Conservation (phyloP, 75 land plant genomes). For the Isoetes taiwanensis region DNA sequence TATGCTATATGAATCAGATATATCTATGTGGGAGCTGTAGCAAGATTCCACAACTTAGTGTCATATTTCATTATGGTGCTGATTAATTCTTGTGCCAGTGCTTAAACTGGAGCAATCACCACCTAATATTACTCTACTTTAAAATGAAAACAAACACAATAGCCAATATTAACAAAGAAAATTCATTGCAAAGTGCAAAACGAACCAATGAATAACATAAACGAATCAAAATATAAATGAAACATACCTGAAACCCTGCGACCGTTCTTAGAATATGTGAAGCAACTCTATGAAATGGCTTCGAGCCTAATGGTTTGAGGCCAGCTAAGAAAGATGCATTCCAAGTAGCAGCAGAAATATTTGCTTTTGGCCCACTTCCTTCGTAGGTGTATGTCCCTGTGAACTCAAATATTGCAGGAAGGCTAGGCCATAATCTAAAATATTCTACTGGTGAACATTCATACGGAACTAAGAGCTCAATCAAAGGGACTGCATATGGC, state of each 20-base stretch:
- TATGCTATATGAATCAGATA: no score
- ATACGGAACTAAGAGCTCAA: conserved; percentile 78
- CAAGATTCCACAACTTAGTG: no score
- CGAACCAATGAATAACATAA: not conserved
- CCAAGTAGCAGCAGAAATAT: conserved; percentile 68
- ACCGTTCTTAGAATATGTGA: conserved; percentile 86
- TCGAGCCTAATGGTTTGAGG: conserved; percentile 55
- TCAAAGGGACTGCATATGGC: conserved; percentile 79
- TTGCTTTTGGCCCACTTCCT: conserved; percentile 83
- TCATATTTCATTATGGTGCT: no score
- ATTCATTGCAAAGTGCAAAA: no score
- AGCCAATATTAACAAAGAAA: no score
- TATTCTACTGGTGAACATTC: conserved; percentile 95
- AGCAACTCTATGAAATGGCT: conserved; percentile 88
- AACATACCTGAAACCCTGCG: conserved; percentile 86
- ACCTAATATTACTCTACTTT: no score
- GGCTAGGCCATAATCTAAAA: conserved; percentile 93
- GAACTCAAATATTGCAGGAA: conserved; percentile 86
- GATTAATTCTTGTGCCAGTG: no score
- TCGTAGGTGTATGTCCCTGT: conserved; percentile 86
- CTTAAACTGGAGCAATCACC: no score
- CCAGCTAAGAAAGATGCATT: conserved; percentile 79
- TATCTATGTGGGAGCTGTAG: no score
- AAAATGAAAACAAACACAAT: no score
- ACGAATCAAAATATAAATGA: no score